Percentiles rank a stretch among this genome's conserved stretches.
Conservation (phyloP, 2,329 filamentous ascomycete species). For the Sclerotinia subarctica region DNA sequence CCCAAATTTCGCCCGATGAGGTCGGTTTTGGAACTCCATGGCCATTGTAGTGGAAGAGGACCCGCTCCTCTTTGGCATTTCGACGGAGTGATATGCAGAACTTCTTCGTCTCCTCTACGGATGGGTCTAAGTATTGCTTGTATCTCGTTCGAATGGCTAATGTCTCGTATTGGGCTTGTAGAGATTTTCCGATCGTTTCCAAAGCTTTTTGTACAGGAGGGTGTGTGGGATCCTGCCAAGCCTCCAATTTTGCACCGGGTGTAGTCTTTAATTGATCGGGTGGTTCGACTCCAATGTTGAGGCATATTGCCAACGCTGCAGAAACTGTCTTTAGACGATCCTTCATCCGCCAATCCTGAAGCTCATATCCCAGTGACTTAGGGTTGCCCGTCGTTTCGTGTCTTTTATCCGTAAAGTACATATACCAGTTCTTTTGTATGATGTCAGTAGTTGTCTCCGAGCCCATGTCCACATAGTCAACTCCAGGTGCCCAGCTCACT, state of each 20-base stretch:
- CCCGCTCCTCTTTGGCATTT: conserved; percentile 92
- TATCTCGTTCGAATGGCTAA: conserved; percentile 93
- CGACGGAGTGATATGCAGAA: conserved; percentile 86
- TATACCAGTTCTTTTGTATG: conserved; percentile 85
- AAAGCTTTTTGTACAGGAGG: conserved; percentile 79
- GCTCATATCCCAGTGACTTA: conserved; percentile 60
- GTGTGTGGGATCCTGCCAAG: conserved; percentile 89
- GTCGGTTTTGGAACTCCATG: conserved; percentile 97
- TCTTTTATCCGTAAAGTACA: conserved; percentile 98
- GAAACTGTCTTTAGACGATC: conserved; percentile 96
- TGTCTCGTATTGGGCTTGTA: conserved; percentile 96
- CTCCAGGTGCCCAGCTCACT: not conserved
- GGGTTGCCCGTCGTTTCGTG: conserved; percentile 93
- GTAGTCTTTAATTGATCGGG: conserved; percentile 95
- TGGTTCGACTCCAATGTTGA: conserved; percentile 97
- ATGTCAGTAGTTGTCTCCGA: conserved; percentile 26
- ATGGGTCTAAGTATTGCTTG: conserved; percentile 94
- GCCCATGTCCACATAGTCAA: not conserved
- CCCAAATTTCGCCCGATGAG: conserved; percentile 95
- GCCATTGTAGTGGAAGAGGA: conserved; percentile 98
- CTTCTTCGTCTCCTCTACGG: conserved; percentile 94
- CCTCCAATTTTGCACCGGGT: conserved; percentile 89
- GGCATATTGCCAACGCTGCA: conserved; percentile 85
- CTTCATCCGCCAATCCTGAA: conserved; percentile 96
- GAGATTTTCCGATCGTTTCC: conserved; percentile 89